Base-by-base conservation (phyloP, 768 basidiomycete genomes). In the Mycena filopes region DNA sequence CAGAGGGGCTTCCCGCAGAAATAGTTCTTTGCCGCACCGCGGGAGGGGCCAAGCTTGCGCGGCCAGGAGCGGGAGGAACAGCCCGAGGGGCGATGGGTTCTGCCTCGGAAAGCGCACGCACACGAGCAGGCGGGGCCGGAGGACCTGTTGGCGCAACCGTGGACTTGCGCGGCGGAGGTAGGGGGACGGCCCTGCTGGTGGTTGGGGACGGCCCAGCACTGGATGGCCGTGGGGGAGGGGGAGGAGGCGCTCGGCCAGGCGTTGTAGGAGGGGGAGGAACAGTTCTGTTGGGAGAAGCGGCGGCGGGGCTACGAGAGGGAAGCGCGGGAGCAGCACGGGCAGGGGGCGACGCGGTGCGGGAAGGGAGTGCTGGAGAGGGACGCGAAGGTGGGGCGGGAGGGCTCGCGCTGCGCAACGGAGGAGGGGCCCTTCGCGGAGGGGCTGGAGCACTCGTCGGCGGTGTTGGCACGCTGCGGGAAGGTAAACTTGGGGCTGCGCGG, bases 141-240 rank as follows among this genome's bases (percentile, higher is more conserved):
- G 65, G 48, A 13, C 65, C 65, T 13, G 41, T 9, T 5, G 43
- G 31, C 1, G 15, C 42, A 15, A 73, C 72, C 4, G 72, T 60
- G 6, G 69, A 66, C 50, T 68, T 70, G 13, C 76, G 76, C 29
- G 75, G 73, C 11, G 84, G 81, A 12, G 82, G 83, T n/a, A 78
- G 79, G 0, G 84, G 83, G 0, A 80, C 82, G 11, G 77, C 74
- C 55, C 79, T 74, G 47, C 73, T 60, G 3, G 74, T 68, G 16
- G 77, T 72, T 11, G 75, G 70, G 2, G 71, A 69, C 15, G 70
- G 67, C 0, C 74, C 71, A 25, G 78, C 77, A 56, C 81, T 83
- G 8, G 79, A 75, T 55, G 79, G 80, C 25, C 84, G 73, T 21
- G 81, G 78, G 29, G 84, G 79, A 18, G 87, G 85, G 16, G 86